Evolutionary conservation across 805 yeast genomes (phyloP).

Genomic region (Ogataea trehalophila): DNA sequence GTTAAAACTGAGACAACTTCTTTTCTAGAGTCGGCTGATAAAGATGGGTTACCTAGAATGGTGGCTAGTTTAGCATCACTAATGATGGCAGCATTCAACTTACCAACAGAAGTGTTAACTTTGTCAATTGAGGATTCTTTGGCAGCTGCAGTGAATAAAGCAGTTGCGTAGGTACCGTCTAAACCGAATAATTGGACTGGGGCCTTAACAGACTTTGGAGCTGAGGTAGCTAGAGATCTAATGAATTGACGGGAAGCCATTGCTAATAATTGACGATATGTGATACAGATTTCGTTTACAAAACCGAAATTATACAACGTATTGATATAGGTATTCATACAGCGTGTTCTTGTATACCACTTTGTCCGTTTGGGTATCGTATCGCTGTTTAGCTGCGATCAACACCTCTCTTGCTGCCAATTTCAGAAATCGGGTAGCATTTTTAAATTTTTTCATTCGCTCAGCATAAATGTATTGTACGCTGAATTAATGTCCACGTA

Average conservation of each 20-base stretch:
- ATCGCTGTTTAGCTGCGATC: background rate
- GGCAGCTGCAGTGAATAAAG: slow-evolving; percentile 87
- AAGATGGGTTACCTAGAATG: slow-evolving; percentile 76
- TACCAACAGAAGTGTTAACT: slow-evolving; percentile 60
- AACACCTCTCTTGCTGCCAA: background rate
- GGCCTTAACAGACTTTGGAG: slow-evolving; percentile 53
- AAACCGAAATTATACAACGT: no score
- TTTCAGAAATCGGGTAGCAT: background rate
- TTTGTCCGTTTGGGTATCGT: no score
- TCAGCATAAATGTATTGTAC: slow-evolving; percentile 21
- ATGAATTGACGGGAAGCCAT: slow-evolving; percentile 63
- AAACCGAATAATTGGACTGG: slow-evolving; percentile 93
- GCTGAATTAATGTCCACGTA: background rate
- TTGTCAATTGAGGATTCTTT: slow-evolving; percentile 69
- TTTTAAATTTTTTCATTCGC: slow-evolving; percentile 22
- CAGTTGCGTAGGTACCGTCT: slow-evolving; percentile 96
- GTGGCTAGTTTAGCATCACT: slow-evolving; percentile 59
- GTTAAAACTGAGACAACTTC: slow-evolving; percentile 60
- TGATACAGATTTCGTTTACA: no score
- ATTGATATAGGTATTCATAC: no score
- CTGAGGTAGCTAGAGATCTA: slow-evolving; percentile 66
- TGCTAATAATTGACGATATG: slow-evolving; percentile 7
- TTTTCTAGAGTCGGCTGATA: slow-evolving; percentile 70
- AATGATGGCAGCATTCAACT: slow-evolving; percentile 49
- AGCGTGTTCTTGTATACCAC: no score